Conservation (phyloP, 768 basidiomycete genomes). For the Calocera viscosa region DNA sequence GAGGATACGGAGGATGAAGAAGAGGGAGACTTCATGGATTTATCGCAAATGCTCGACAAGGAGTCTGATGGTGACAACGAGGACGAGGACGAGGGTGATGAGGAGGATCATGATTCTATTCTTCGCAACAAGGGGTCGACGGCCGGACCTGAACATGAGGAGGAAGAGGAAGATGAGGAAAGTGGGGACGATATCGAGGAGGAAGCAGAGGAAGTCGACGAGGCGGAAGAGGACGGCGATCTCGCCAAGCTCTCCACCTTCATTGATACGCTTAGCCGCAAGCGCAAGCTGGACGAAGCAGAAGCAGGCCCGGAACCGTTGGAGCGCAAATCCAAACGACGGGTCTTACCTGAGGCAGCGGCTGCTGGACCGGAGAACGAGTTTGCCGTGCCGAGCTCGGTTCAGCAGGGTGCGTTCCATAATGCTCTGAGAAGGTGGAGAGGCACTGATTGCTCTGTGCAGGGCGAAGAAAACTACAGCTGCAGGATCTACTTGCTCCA, state of each 20-base stretch:
- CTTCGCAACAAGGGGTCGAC: conserved; percentile 11
- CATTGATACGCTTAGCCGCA: conserved; percentile 47
- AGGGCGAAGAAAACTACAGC: conserved; percentile 45
- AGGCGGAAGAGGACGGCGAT: conserved; percentile 26
- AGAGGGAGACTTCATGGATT: conserved; percentile 26
- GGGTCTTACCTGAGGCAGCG: conserved; percentile 56
- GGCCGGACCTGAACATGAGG: conserved; percentile 13
- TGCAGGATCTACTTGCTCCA: conserved; percentile 67
- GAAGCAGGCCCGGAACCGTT: conserved; percentile 22
- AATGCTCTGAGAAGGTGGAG: neutral
- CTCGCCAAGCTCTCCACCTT: conserved; percentile 60
- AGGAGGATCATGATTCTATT: conserved; percentile 26
- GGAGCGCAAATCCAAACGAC: conserved; percentile 38
- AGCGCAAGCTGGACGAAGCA: conserved; percentile 50
- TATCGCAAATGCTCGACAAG: neutral
- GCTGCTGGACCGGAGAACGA: conserved; percentile 73
- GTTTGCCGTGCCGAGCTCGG: conserved; percentile 39
- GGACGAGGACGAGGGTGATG: conserved; percentile 30
- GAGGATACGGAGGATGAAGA: conserved; percentile 36
- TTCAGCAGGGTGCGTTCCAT: conserved; percentile 36
- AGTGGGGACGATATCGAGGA: conserved; percentile 18
- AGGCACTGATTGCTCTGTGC: conserved; percentile 8
- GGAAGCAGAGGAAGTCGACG: conserved; percentile 23
- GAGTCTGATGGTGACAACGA: conserved; percentile 27
- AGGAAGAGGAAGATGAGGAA: conserved; percentile 18